Base-by-base conservation (phyloP, 306 rosid genomes). In the Vicia faba region DNA sequence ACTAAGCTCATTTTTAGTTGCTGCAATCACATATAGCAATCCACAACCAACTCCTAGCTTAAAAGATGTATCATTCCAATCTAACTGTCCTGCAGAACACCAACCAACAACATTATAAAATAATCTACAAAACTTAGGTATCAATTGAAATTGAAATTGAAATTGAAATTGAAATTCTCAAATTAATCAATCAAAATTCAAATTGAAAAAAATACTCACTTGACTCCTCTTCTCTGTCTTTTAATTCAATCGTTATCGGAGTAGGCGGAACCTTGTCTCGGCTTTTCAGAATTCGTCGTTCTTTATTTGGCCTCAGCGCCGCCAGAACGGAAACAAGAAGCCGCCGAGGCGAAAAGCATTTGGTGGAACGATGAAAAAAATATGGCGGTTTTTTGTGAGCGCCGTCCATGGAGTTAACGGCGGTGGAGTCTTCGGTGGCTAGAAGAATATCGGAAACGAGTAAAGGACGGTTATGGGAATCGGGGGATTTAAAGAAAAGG, bases 11-110 rank as follows among this genome's bases (percentile, higher is more conserved):
- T 84, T 82, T 79, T 82, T 88, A 74, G 86, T 81, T 3, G 91
- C 81, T 38, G 84, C 87, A 16, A 86, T 65, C 51, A 93, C 78
- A 79, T 78, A 86, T 15, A 93, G 43, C 73, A 90, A 76, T 66
- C 97, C 89, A 44, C 86, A 88, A 31, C 89, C 89, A 75, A 90
- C 84, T 61, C 97, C 96, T 78, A 90, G 68, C 80, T 88, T 93
- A 79, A 93, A 88, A 43, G 87, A 84, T 7, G 78, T 41, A 69
- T 80, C 85, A 58, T 64, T 73, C 69, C 83, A 74, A 48, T 55
- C 28, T 16, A 72, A 49, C 13, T 35, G 72, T 13, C 88, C 96
- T 88, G 87, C 53, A 75, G 4, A 51, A 54, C 36, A 31, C 31
- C 51, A 46, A 12, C 39, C 25, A 25, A 25, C 28, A 43, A 20